Conservation (phyloP, 164 flowering plant species). For the Taxillus chinensis region DNA sequence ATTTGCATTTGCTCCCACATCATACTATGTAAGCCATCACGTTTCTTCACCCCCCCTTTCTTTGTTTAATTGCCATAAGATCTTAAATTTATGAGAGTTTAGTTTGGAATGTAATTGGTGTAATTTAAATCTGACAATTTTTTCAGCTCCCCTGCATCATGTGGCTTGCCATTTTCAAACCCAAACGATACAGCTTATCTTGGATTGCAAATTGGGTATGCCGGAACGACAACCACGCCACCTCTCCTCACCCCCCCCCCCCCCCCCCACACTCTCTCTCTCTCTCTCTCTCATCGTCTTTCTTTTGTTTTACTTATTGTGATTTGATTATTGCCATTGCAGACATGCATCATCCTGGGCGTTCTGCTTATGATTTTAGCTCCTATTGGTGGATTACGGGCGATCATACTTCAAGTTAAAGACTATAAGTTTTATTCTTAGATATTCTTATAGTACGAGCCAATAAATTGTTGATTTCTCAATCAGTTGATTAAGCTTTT, state of each 20-base stretch:
- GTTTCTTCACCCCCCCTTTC: neutral
- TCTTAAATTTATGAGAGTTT: no score
- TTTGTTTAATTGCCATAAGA: no score
- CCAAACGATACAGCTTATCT: conserved; percentile 28
- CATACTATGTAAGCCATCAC: conserved; percentile 43
- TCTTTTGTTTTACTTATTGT: neutral
- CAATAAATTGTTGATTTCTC: neutral
- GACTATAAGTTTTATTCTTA: conserved; percentile 25
- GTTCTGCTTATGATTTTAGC: conserved; percentile 23
- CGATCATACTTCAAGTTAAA: conserved; percentile 23
- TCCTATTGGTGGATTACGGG: conserved; percentile 30
- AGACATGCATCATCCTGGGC: conserved; percentile 33
- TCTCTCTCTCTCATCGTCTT: neutral
- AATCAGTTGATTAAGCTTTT: no score
- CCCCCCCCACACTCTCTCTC: no score
- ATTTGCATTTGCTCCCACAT: conserved; percentile 58
- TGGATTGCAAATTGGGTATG: conserved; percentile 41
- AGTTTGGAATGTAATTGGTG: neutral
- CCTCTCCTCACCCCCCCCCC: no score
- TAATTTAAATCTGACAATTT: neutral
- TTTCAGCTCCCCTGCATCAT: conserved; percentile 45
- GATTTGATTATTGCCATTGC: conserved; percentile 1
- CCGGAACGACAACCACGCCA: no score
- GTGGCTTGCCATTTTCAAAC: conserved; percentile 36
- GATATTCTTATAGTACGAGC: neutral